A percentile compares a stretch with the other conserved stretches of the same genome.
Conservation (phyloP, 176 grass and related monocot genomes). For the Eremochloa ophiuroides region DNA sequence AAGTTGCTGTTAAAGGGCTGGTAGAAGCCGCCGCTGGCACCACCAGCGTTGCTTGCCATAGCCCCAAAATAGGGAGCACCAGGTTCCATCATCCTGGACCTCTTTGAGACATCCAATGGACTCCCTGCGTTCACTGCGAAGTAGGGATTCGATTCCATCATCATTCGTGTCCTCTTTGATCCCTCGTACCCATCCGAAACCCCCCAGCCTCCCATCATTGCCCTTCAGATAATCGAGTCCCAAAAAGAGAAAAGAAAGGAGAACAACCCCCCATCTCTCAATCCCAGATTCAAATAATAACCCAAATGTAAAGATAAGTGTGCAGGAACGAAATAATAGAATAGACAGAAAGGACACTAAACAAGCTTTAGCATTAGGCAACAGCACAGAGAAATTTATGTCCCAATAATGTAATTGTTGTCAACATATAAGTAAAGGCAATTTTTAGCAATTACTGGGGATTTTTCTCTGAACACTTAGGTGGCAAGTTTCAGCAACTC, state of each 20-base stretch:
- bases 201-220: slow-evolving; percentile 88
- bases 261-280: slow-evolving; percentile 82
- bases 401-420: neutral
- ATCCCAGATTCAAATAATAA: slow-evolving; percentile 65
- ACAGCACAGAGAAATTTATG: neutral
- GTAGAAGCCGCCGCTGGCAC: slow-evolving; percentile 38
- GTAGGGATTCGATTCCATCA: slow-evolving; percentile 99
- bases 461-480: neutral
- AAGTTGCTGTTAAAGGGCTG: slow-evolving; percentile 43
- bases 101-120: slow-evolving; percentile 67
- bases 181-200: slow-evolving; percentile 89
- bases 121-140: slow-evolving; percentile 81
- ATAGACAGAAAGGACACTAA: neutral
- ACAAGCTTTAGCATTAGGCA: neutral
- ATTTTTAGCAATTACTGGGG: neutral
- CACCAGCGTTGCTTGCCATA: slow-evolving; percentile 36
- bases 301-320: slow-evolving; percentile 51
- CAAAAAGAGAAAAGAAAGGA: slow-evolving; percentile 61
- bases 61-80: slow-evolving; percentile 52
- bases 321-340: slow-evolving; percentile 3
- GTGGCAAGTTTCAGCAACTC: neutral
- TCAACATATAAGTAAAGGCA: neutral
- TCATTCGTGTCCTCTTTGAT: slow-evolving; percentile 99
- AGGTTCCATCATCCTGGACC: slow-evolving; percentile 64
- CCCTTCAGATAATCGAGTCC: slow-evolving; percentile 79